Percentiles rank a stretch among this genome's conserved stretches.
Evolutionary conservation across 768 basidiomycete genomes (phyloP).

Genomic region (Russula foetens): DNA sequence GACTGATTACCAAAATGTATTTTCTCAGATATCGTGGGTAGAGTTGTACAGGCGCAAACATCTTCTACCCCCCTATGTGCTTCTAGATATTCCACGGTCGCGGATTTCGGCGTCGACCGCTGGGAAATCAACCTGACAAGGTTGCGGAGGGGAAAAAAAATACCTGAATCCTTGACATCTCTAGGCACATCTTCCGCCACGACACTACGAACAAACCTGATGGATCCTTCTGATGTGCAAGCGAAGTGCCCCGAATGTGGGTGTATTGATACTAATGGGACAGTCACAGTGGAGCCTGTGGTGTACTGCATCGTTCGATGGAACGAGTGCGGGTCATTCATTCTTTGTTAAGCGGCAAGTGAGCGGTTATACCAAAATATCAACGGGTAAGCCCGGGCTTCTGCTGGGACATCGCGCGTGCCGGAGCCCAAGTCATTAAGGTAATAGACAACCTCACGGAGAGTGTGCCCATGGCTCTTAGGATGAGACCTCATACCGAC

Average conservation of each 20-base stretch:
- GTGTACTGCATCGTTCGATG: not conserved
- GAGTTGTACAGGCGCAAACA: not conserved
- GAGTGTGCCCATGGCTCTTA: not conserved
- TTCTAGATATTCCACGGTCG: not conserved
- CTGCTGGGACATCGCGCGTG: not conserved
- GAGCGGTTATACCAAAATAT: constrained; percentile 11
- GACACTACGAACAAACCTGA: not conserved
- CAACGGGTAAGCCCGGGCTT: not conserved
- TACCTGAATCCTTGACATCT: not conserved
- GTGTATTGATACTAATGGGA: not conserved
- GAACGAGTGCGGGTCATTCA: not conserved
- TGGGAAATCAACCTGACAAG: constrained; percentile 19
- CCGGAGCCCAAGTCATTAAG: too few species aligned
- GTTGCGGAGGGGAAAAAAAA: not conserved
- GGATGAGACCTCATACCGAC: not conserved
- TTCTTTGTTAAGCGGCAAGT: constrained; percentile 8
- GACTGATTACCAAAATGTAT: not conserved
- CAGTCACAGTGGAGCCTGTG: not conserved
- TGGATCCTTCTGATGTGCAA: not conserved
- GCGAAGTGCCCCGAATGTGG: not conserved
- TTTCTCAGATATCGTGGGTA: not conserved
- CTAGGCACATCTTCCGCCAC: not conserved
- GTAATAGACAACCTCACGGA: constrained; percentile 1
- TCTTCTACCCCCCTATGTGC: not conserved
- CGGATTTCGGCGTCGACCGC: not conserved